Evolutionary conservation across 148 eudicot genomes (phyloP).

Genomic region (Cornus kousa): DNA sequence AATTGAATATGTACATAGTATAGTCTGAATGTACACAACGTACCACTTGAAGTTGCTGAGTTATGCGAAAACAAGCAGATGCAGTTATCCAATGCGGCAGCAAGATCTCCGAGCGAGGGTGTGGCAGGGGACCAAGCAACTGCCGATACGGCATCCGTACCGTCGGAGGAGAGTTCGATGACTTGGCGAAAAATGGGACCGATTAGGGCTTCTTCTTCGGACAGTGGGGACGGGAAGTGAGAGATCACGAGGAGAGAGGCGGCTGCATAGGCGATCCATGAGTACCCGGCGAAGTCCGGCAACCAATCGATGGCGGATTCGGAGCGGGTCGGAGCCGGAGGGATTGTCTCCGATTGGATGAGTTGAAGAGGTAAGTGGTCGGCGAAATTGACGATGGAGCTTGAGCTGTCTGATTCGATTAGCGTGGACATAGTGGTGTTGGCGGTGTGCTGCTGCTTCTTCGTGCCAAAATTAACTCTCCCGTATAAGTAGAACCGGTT

Average conservation of each 20-base stretch:
- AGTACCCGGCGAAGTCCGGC: conserved; percentile 73
- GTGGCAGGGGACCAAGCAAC: conserved; percentile 64
- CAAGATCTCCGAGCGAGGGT: conserved; percentile 69
- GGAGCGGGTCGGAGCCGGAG: conserved; percentile 61
- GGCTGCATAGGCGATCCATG: conserved; percentile 96
- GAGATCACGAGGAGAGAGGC: conserved; percentile 82
- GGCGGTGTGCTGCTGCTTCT: conserved; percentile 6
- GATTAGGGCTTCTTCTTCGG: conserved; percentile 34
- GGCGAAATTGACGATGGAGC: conserved; percentile 19
- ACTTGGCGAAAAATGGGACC: conserved; percentile 72
- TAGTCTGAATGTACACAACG: not conserved
- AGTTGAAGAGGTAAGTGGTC: conserved; percentile 52
- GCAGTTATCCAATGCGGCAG: conserved; percentile 50
- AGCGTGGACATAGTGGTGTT: not conserved
- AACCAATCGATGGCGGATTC: conserved; percentile 53
- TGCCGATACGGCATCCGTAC: conserved; percentile 41
- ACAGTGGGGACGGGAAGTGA: conserved; percentile 69
- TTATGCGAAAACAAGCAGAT: conserved; percentile 48
- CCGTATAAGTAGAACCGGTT: too few relatives aligned
- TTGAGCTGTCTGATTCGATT: conserved; percentile 11
- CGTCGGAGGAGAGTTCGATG: conserved; percentile 40
- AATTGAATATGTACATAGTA: not conserved
- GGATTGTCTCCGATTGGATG: conserved; percentile 60
- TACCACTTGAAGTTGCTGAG: conserved; percentile 41
- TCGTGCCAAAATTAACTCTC: not conserved